Evolutionary conservation across 192 early-diverging fungal species (phyloP).

Genomic region (Coemansia aciculifera): DNA sequence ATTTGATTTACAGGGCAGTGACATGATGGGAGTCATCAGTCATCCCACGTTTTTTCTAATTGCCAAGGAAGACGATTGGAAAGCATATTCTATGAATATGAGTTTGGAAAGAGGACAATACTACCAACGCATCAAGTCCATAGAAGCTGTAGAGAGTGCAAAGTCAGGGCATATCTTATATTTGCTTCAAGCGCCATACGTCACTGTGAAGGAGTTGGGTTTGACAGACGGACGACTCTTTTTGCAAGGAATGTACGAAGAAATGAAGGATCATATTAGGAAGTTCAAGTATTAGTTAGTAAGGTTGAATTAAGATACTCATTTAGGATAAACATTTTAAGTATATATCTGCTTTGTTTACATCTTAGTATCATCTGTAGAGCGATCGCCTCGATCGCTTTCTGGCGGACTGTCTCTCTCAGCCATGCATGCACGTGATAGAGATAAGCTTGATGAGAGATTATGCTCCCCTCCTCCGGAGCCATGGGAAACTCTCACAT

Average conservation of each 20-base stretch:
- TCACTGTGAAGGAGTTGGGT: not conserved
- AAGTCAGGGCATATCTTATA: not conserved
- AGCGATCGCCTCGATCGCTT: not conserved
- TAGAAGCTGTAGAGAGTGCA: not conserved
- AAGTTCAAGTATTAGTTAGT: not conserved
- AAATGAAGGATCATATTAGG: not conserved
- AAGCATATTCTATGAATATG: not conserved
- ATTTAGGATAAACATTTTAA: not conserved
- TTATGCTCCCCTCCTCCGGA: not conserved
- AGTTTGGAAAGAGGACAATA: not conserved
- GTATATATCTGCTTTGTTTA: not conserved
- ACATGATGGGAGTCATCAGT: not conserved
- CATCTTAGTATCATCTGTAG: not conserved
- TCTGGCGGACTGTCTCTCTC: not conserved
- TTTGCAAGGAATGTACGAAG: not conserved
- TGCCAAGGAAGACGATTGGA: not conserved
- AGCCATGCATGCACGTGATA: not conserved
- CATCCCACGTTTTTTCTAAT: not conserved
- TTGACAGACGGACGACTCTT: not conserved
- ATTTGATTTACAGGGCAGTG: not conserved
- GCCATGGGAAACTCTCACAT: not conserved
- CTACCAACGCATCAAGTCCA: not conserved
- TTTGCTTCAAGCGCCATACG: not conserved
- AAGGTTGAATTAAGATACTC: not conserved
- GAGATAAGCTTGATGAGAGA: slow-evolving; percentile 9